Base-by-base conservation (phyloP, 495 filamentous ascomycete species). In the Talaromyces nanjingensis region DNA sequence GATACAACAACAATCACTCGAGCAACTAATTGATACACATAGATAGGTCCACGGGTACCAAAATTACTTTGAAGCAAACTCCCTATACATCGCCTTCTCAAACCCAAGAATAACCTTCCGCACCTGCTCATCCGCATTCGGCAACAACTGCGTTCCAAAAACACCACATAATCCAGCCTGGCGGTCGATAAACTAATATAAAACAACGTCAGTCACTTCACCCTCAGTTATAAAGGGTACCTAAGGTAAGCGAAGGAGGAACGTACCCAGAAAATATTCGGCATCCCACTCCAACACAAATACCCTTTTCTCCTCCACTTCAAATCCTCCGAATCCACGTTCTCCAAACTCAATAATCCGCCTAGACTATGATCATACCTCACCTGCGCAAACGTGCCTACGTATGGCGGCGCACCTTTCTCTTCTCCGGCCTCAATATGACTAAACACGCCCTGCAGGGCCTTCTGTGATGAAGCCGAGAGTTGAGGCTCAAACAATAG, bases 111-210 rank as follows among this genome's bases (percentile, higher is more conserved):
- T 60, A 34, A 60, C 12, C 39, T 60, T 25, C 2, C 59, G 59
- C 3, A 47, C 22, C 37, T 60, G 34, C 34, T 60, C 37, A 37
- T 60, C 68, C 18, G 49, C 78, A 72, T 83, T 87, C 5, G 86
- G 86, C 64, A 88, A 62, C 25, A 87, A 79, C 73, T 89, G 86
- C 16, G 73, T 73, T 24, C 75, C 79, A 42, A 87, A 71, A 9
- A 88, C 79, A 8, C 83, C 84, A 12, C 74, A 85, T 57, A 88
- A 72, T 2, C 85, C 85, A 59, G 78, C 81, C 67, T 83, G 82
- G 4, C 81, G 73, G 70, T 87, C 86, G 47, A 71, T 74, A 81
- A 82, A 87, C 85, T 84, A 87, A 64, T 77, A 33, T 6, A 1
- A 4, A 18, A 20, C 2, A 22, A 60, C 7, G 24, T 60, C 22